A percentile compares a stretch with the other conserved stretches of the same genome.
phyloP scores from a whole-genome alignment of 495 filamentous ascomycete species.

The Paragyromitra xinjiangensis region DNA sequence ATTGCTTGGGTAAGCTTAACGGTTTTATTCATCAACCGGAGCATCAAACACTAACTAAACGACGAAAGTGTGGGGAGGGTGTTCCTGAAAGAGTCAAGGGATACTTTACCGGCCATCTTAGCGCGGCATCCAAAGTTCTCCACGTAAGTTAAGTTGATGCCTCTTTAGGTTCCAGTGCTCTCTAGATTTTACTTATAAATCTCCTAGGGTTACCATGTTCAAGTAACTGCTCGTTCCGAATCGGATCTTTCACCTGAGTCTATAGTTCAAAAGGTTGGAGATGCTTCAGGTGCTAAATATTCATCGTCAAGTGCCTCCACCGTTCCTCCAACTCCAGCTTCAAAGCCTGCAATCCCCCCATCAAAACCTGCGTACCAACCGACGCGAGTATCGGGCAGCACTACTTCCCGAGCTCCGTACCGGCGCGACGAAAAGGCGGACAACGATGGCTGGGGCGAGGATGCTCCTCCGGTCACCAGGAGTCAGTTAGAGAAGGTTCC shows the following conservation, averaged over 20 bases:
- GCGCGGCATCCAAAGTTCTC: conserved; percentile 85
- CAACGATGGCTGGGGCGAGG: conserved; percentile 91
- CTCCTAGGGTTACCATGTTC: conserved; percentile 87
- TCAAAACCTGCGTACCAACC: conserved; percentile 91
- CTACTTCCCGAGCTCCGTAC: conserved; percentile 69
- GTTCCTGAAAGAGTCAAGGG: conserved; percentile 98
- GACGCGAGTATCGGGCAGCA: conserved; percentile 70
- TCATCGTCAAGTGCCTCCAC: conserved; percentile 66
- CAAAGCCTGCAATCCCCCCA: conserved; percentile 72
- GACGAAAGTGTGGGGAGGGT: conserved; percentile 79
- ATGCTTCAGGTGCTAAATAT: conserved; percentile 95
- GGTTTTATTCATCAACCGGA: background rate
- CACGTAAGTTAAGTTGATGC: conserved; percentile 67
- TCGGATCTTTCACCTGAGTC: conserved; percentile 82
- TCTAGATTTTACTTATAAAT: conserved; percentile 7
- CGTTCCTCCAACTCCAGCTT: conserved; percentile 62
- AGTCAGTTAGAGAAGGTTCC: conserved; percentile 91
- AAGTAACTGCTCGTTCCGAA: conserved; percentile 92
- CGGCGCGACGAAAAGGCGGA: conserved; percentile 67
- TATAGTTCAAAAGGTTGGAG: conserved; percentile 93
- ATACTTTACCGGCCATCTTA: conserved; percentile 94
- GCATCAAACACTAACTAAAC: conserved; percentile 26
- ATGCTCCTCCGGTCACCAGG: conserved; percentile 87
- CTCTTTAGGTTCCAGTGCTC: conserved; percentile 1
- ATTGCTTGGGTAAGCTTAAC: conserved; percentile 76